These are phyloP conservation scores for Thraustochytrium sp. DNA, from an alignment of 352 stramenopile species.

Conservation along the genomic window DNA sequence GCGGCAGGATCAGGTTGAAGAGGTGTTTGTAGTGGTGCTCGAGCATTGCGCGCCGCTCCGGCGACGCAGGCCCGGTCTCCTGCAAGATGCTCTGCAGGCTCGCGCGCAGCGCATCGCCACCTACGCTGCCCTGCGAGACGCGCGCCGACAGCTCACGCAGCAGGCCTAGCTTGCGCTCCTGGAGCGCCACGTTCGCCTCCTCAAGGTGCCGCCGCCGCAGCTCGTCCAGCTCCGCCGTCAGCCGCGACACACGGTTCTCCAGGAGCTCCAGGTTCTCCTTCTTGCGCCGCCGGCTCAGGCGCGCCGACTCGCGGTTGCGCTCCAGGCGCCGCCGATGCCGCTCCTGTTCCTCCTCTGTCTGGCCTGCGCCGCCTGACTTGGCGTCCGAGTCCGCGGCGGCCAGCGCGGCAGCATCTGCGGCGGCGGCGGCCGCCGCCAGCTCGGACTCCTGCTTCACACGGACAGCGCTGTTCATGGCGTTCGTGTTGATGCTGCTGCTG, in stretches of 20 bases:
- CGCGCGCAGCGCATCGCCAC: background rate
- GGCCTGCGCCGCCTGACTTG: background rate
- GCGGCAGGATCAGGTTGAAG: conserved; percentile 57
- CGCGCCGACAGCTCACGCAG: background rate
- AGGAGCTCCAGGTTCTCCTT: conserved; percentile 69
- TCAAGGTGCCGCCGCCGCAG: conserved; percentile 56
- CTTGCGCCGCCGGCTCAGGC: conserved; percentile 58
- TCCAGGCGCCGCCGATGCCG: conserved; percentile 54
- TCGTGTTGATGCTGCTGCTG: background rate
- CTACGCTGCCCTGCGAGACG: background rate
- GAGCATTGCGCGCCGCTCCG: conserved; percentile 52
- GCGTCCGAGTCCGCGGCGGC: background rate
- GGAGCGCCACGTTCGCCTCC: conserved; percentile 43
- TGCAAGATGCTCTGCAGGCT: conserved; percentile 17
- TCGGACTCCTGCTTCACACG: background rate
- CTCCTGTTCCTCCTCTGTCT: conserved; percentile 39
- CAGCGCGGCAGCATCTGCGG: background rate
- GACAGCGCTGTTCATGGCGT: background rate
- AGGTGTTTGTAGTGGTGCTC: conserved; percentile 60
- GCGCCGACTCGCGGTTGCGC: conserved; percentile 65
- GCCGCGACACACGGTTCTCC: conserved; percentile 49
- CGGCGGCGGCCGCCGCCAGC: background rate
- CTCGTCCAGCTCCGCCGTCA: conserved; percentile 61
- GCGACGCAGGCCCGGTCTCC: conserved; percentile 40
- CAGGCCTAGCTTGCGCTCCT: background rate